Evolutionary conservation across 2,329 filamentous ascomycete species (phyloP), one percentile per base, ranked within the genome.

Genomic region (Colletotrichum tropicale): DNA sequence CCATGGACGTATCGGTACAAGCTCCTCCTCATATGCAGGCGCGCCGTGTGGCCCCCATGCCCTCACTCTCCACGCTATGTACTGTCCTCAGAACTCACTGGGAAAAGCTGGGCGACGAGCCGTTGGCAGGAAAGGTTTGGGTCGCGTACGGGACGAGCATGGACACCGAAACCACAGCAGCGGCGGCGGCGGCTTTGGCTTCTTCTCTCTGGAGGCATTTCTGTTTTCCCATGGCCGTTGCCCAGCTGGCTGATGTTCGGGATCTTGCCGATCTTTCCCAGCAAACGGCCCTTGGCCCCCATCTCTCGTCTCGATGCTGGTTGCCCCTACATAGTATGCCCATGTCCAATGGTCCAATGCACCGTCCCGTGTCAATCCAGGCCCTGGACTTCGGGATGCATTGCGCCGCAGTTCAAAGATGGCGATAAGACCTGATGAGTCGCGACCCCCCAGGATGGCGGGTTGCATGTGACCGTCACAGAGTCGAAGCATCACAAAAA

Each of bases 141-240:
- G 64, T 55, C 60, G 24, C 21, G 21, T 52, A 21, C 32, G 43
- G 21, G 56, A 64, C 15, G 32, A 34, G 61, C 32, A 26, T n/a
- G 18, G 18, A 48, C 18, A n/a, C 38, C 38, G 18, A n/a, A 48
- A 48, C 21, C 66, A 66, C 58, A 26, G 28, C 43, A 2, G 10
- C n/a, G 30, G 28, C 36, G 36, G 36, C 58, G 32, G 66, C 55
- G 73, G 69, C 73, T 72, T 75, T 75, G 62, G 69, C 62, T 68
- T 21, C 8, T 64, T 68, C 55, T 68, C 73, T 43, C 73, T 72
- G 73, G 73, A 72, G 69, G 69, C 69, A 62, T 62, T 56, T 72
- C 56, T 64, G 55, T 28, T 62, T 69, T 58, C 43, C 62, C 43
- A 30, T 28, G 43, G 21, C 66, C 34, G 12, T 28, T 16, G 5